These are phyloP conservation scores for Colletotrichum eremochloae DNA, from an alignment of 2,329 filamentous ascomycete genomes.

Conservation along the genomic window DNA sequence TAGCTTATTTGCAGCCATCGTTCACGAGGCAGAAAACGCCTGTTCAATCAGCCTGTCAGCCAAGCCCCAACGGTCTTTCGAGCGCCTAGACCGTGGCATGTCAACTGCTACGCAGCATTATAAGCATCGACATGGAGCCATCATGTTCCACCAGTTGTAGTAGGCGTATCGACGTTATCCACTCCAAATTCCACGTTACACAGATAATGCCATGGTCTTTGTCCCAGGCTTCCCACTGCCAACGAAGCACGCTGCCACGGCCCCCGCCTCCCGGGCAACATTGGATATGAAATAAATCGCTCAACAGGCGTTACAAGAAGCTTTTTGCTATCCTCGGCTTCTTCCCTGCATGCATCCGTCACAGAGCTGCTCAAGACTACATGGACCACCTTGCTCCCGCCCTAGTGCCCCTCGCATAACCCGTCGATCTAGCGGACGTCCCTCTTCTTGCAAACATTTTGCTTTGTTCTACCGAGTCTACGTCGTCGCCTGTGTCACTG, in stretches of 20 bases:
- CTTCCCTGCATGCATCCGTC: background rate
- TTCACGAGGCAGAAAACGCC: background rate
- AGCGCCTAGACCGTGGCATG: constrained; percentile 1
- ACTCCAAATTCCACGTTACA: constrained; percentile 1
- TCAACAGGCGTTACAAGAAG: constrained; percentile 1
- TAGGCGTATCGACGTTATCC: background rate
- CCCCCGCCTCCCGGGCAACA: background rate
- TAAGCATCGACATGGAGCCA: too few species aligned
- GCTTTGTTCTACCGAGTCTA: background rate
- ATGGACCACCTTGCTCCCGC: constrained; percentile 9
- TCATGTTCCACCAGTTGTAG: background rate
- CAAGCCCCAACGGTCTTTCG: background rate
- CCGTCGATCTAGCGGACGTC: background rate
- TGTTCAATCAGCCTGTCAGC: constrained; percentile 1
- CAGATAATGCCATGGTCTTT: constrained; percentile 12
- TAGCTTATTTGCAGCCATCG: background rate
- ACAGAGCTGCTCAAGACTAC: constrained; percentile 1
- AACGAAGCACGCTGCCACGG: background rate
- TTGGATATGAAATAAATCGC: constrained; percentile 9
- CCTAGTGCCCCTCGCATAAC: background rate
- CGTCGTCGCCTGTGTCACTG: constrained; percentile 12
- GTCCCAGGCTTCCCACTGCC: constrained; percentile 1
- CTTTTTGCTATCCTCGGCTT: background rate
- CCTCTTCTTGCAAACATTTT: background rate
- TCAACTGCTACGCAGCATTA: constrained; percentile 1